Percentiles rank a stretch among this genome's conserved stretches.
phyloP scores from a whole-genome alignment of 371 early-diverging fungal species.

The Mortierella sp. region DNA sequence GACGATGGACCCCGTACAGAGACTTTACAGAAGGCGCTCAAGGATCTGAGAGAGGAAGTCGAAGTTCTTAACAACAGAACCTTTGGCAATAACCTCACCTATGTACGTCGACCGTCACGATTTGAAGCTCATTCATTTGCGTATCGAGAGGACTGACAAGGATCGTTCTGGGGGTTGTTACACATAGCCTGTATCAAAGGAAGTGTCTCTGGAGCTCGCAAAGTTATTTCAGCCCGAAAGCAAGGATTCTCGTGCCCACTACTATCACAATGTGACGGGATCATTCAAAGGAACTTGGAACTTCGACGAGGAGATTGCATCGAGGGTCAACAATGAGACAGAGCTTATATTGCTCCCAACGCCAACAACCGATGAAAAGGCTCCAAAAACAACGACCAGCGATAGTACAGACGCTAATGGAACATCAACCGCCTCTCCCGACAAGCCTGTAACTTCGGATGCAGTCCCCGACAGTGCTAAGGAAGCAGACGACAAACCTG shows the following conservation, averaged over 20 bases:
- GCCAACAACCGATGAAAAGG: slow-evolving; percentile 29
- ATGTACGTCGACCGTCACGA: slow-evolving; percentile 55
- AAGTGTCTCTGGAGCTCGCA: slow-evolving; percentile 50
- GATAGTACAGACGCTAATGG: slow-evolving; percentile 12
- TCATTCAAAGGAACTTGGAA: slow-evolving; percentile 64
- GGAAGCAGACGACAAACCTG: slow-evolving; percentile 3
- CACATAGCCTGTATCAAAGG: slow-evolving; percentile 58
- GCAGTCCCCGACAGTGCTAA: neutral
- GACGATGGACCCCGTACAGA: slow-evolving; percentile 27
- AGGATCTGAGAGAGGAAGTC: slow-evolving; percentile 57
- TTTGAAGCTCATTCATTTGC: neutral
- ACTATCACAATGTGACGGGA: slow-evolving; percentile 72
- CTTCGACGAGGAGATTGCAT: slow-evolving; percentile 7
- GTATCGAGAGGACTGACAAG: neutral
- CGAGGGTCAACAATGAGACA: slow-evolving; percentile 24
- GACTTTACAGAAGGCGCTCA: slow-evolving; percentile 29
- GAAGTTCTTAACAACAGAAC: slow-evolving; percentile 59
- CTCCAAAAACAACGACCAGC: slow-evolving; percentile 21
- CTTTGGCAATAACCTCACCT: slow-evolving; percentile 61
- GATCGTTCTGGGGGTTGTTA: neutral
- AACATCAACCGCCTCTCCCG: neutral
- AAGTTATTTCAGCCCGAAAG: slow-evolving; percentile 51
- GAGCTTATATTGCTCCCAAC: slow-evolving; percentile 40
- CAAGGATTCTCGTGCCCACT: slow-evolving; percentile 52
- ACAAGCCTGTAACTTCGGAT: too few relatives aligned